Evolutionary conservation across 306 rosid genomes (phyloP), one percentile per base, ranked within the genome.

Genomic region (Senna siamea): DNA sequence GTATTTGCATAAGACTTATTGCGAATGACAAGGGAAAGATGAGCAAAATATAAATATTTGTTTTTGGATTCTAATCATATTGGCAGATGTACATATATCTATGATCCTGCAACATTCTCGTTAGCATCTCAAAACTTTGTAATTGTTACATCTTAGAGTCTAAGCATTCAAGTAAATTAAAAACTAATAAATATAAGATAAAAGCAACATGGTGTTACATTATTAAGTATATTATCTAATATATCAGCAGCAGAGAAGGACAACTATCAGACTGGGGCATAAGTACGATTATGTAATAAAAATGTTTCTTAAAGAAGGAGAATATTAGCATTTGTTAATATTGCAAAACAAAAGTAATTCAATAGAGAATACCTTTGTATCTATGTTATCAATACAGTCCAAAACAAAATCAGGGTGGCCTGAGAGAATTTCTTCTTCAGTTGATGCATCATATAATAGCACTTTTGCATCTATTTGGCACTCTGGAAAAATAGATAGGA

Each of bases 311-410:
- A 51, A 46, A 69, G 35, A 56, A 30, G 14, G 20, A 17, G 9
- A 55, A 68, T 46, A 74, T 43, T 14, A 41, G 54, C 44, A 22
- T 53, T 15, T n/a, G 65, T 66, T 48, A 56, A 54, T 66, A 53
- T 19, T 17, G 20, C 59, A 77, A 80, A 59, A 17, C 22, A 23
- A 52, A 32, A 59, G 56, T 61, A 53, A 53, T 9, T 40, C 32
- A 60, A 69, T 57, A 65, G 81, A 76, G 52, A 32, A 59, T 83
- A 93, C 97, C 97, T 93, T 91, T 19, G 98, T 93, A 75, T 93
- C 97, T 34, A 93, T 93, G 83, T 93, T 93, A 81, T 93, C 98
- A 40, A 93, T 91, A 79, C 97, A 93, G 73, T 93, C 97, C 78
- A 93, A 66, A 71, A 93, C 97, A 85, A 88, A 93, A 80, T 91